These are phyloP conservation scores for Pseudogymnoascus pannorum DNA, from an alignment of 2,329 filamentous ascomycete genomes.

Conservation along the genomic window DNA sequence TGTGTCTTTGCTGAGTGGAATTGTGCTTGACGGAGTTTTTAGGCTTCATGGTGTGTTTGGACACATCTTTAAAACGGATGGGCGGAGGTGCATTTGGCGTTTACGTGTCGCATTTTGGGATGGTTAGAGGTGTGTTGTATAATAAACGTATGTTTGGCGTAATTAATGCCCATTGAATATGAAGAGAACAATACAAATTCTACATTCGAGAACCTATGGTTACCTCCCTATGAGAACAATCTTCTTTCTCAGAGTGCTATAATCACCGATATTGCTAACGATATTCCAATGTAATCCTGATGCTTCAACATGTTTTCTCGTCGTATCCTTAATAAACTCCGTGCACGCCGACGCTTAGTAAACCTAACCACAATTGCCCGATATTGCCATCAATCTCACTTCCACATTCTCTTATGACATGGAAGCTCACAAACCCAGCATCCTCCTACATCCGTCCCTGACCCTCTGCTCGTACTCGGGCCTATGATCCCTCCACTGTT, in stretches of 20 bases:
- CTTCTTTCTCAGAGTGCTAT: background rate
- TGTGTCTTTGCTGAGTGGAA: conserved; percentile 87
- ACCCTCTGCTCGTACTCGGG: conserved; percentile 82
- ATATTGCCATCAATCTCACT: background rate
- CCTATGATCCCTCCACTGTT: conserved; percentile 86
- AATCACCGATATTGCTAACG: background rate
- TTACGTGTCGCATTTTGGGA: background rate
- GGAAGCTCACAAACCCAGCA: conserved; percentile 58
- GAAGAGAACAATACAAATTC: background rate
- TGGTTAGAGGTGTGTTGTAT: conserved; percentile 4
- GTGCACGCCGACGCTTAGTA: background rate
- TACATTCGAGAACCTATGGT: background rate
- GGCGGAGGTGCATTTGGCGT: background rate
- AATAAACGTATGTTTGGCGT: background rate
- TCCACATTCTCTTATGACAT: too few species aligned
- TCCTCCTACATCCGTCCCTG: conserved; percentile 69
- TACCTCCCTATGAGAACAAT: background rate
- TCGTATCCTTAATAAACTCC: background rate
- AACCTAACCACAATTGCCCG: background rate
- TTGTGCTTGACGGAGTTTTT: conserved; percentile 23
- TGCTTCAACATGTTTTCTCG: background rate
- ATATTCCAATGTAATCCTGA: background rate
- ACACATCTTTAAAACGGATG: background rate
- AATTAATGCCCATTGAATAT: background rate
- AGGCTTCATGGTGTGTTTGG: background rate